A percentile compares a stretch with the other conserved stretches of the same genome.
Evolutionary conservation across 2,329 filamentous ascomycete genomes (phyloP).

Genomic region (Drechslerella coelobrocha): DNA sequence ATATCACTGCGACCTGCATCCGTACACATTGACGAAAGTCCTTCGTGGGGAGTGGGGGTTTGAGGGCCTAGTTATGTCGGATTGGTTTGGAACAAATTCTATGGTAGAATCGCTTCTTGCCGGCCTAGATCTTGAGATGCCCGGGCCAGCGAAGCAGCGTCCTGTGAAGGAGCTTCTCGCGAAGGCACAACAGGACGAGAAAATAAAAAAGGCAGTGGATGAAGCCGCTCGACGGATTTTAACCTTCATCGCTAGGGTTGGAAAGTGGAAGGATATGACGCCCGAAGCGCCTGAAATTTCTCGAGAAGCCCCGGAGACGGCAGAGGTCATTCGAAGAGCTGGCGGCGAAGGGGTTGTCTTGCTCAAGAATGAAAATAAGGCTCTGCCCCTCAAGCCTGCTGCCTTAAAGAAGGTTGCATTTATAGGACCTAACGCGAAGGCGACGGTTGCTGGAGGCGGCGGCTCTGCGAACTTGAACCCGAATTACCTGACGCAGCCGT

Average conservation of each 20-base stretch:
- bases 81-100: constrained; percentile 62
- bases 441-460: constrained; percentile 42
- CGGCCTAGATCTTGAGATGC: constrained; percentile 69
- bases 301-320: constrained; percentile 44
- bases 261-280: constrained; percentile 49
- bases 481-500: constrained; percentile 42
- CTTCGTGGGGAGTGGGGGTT: constrained; percentile 57
- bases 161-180: constrained; percentile 27
- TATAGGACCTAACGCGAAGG: constrained; percentile 69
- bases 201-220: constrained; percentile 26
- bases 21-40: constrained; percentile 52
- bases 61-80: constrained; percentile 58
- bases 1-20: constrained; percentile 60
- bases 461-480: constrained; percentile 43
- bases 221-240: constrained; percentile 31
- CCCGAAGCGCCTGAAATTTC: constrained; percentile 36
- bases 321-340: constrained; percentile 50
- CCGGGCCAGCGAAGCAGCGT: constrained; percentile 56
- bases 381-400: constrained; percentile 52
- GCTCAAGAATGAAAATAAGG: constrained; percentile 53
- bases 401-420: constrained; percentile 62
- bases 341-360: constrained; percentile 54
- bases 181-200: constrained; percentile 29
- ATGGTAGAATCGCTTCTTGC: constrained; percentile 64
- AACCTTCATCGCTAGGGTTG: constrained; percentile 37